These are phyloP conservation scores for Syncephalastrum sp. DNA, from an alignment of 371 early-diverging fungal genomes.

Conservation along the genomic window DNA sequence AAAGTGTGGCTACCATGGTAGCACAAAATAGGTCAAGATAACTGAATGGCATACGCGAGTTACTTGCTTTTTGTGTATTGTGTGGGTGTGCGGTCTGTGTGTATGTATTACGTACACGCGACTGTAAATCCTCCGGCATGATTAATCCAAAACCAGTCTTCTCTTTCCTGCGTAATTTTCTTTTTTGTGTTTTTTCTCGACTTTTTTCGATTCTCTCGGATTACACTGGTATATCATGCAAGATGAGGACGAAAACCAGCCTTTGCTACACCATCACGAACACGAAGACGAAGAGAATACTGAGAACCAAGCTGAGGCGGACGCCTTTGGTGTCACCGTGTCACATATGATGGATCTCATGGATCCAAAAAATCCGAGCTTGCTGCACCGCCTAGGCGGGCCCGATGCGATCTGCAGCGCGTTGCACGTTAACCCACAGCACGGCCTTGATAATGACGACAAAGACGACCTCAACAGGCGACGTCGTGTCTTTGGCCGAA, in stretches of 20 bases:
- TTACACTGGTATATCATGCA: background rate
- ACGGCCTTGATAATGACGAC: conserved; percentile 64
- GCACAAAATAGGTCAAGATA: too few relatives aligned
- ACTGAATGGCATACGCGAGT: too few relatives aligned
- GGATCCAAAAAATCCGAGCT: conserved; percentile 69
- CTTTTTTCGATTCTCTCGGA: too few relatives aligned
- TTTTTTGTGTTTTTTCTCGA: too few relatives aligned
- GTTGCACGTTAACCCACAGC: conserved; percentile 61
- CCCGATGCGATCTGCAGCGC: conserved; percentile 54
- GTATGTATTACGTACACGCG: too few relatives aligned
- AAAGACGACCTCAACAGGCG: conserved; percentile 38
- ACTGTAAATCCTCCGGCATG: too few relatives aligned
- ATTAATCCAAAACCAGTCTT: too few relatives aligned
- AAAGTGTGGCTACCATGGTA: too few relatives aligned
- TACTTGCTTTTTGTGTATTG: too few relatives aligned
- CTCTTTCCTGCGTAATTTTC: too few relatives aligned
- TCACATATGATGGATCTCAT: conserved; percentile 55
- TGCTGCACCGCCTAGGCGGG: conserved; percentile 68
- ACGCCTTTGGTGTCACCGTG: conserved; percentile 47
- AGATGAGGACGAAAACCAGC: conserved; percentile 12
- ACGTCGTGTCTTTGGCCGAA: conserved; percentile 68
- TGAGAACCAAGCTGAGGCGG: conserved; percentile 24
- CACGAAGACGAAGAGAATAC: too few relatives aligned
- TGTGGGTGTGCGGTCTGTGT: too few relatives aligned
- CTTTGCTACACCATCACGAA: conserved; percentile 1